Conservation (phyloP, 345 rosid genomes). For the rapeseed (Brassica napus) region DNA sequence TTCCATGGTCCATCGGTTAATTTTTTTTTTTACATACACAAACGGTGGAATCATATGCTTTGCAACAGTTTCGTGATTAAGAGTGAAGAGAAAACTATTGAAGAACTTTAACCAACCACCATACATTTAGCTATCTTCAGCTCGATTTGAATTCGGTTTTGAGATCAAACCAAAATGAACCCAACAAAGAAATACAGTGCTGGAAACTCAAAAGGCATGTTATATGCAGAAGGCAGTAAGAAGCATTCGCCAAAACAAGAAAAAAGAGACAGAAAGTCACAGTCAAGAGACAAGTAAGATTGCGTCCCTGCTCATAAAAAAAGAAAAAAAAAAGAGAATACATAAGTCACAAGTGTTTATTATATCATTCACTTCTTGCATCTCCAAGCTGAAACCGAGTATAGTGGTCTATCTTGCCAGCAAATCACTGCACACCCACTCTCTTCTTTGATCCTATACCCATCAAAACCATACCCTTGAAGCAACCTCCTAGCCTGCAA, state of each 20-base stretch:
- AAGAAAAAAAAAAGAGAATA: conserved; percentile 13
- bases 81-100: neutral
- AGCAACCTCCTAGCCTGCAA: conserved; percentile 72
- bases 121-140: neutral
- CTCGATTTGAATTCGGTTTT: neutral
- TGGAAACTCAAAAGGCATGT: conserved; percentile 2
- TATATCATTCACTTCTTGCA: conserved; percentile 57
- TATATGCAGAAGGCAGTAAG: conserved; percentile 24
- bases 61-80: neutral
- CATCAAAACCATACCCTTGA: conserved; percentile 73
- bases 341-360: conserved; percentile 2
- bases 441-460: conserved; percentile 74
- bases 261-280: conserved; percentile 21
- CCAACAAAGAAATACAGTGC: neutral
- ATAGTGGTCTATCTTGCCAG: conserved; percentile 90
- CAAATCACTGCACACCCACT: conserved; percentile 70
- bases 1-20: neutral
- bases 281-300: conserved; percentile 30
- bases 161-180: neutral
- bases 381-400: conserved; percentile 83
- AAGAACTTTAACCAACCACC: neutral
- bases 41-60: neutral
- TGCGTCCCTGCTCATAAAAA: conserved; percentile 32
- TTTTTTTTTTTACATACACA: neutral
- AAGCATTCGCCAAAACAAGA: conserved; percentile 28